phyloP scores from a whole-genome alignment of 345 rosid species.

The Eucalyptus pumila region DNA sequence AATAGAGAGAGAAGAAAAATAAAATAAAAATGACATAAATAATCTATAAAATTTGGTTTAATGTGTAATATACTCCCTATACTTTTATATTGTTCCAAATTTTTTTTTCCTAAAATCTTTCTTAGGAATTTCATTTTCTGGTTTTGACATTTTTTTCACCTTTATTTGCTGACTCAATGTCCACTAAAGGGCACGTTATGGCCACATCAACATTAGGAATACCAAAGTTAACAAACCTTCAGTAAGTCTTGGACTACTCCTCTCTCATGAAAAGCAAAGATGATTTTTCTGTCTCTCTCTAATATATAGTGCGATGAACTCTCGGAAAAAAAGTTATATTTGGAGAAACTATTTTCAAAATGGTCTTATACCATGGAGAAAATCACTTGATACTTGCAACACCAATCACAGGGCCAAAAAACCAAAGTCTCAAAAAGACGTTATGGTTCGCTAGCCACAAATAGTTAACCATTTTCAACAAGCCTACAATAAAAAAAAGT shows the following conservation, averaged over 20 bases:
- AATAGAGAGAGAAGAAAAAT: not conserved
- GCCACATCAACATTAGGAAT: not conserved
- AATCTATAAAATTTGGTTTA: accelerated
- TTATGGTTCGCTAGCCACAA: accelerated
- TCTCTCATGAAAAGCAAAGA: not conserved
- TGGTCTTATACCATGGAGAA: too few relatives aligned
- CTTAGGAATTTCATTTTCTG: not conserved
- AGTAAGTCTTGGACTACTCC: not conserved
- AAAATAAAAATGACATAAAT: not conserved
- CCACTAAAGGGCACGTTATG: not conserved
- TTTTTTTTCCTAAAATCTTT: too few relatives aligned
- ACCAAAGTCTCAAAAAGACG: accelerated
- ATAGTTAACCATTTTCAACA: not conserved
- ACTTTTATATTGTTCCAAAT: too few relatives aligned
- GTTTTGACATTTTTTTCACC: not conserved
- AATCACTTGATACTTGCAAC: not conserved
- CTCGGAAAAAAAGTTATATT: not conserved
- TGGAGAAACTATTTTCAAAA: not conserved
- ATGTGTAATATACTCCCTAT: too few relatives aligned
- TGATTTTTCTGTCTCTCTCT: too few relatives aligned
- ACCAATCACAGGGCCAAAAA: accelerated
- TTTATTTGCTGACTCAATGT: too few relatives aligned
- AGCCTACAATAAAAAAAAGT: accelerated
- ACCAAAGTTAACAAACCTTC: not conserved
- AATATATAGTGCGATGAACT: too few relatives aligned